phyloP scores from a whole-genome alignment of 106 monocot species.

The Xerophyta viscosa region DNA sequence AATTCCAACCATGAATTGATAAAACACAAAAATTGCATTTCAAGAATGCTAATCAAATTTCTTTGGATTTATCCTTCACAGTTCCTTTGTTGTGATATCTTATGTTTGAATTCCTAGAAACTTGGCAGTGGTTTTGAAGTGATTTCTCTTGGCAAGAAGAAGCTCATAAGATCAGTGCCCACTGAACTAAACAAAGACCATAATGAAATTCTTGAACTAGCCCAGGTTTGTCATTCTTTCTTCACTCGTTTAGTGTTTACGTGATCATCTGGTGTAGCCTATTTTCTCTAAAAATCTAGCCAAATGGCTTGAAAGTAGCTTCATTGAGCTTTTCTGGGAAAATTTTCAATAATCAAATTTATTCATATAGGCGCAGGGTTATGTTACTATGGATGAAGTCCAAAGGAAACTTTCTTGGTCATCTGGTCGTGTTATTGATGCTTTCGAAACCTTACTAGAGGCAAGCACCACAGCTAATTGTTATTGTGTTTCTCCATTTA shows the following conservation, averaged over 20 bases:
- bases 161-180: conserved; percentile 89
- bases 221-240: conserved; percentile 62
- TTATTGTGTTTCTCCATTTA: not conserved
- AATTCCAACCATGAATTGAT: no score
- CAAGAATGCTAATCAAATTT: no score
- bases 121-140: conserved; percentile 96
- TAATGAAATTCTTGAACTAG: conserved; percentile 91
- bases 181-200: conserved; percentile 97
- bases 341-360: not conserved
- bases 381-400: conserved; percentile 76
- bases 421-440: conserved; percentile 76
- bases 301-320: no score
- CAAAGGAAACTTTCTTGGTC: conserved; percentile 79
- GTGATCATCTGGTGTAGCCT: no score
- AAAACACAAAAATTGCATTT: no score
- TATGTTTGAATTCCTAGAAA: conserved; percentile 36
- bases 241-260: not conserved
- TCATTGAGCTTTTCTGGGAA: not conserved
- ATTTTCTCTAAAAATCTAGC: no score
- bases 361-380: conserved; percentile 57
- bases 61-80: no score
- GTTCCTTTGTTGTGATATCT: no score
- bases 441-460: conserved; percentile 68
- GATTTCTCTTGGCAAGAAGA: conserved; percentile 81
- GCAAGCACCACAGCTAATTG: conserved; percentile 18